These are phyloP conservation scores for Rugonectria rugulosa DNA, from an alignment of 2,329 filamentous ascomycete genomes.

Conservation along the genomic window DNA sequence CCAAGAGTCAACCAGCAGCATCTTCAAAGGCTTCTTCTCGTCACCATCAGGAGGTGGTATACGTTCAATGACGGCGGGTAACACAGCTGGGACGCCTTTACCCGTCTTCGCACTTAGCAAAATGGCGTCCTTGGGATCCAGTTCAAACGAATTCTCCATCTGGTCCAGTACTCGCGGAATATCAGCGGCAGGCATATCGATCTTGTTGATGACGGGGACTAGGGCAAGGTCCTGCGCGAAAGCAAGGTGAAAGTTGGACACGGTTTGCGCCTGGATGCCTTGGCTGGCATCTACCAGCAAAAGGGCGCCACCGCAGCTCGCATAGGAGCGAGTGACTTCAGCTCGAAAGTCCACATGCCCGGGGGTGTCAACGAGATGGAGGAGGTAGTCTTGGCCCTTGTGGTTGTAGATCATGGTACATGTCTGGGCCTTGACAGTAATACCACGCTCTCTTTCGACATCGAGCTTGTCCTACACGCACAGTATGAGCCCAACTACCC, in stretches of 20 bases:
- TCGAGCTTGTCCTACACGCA: slow-evolving; percentile 88
- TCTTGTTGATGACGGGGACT: slow-evolving; percentile 95
- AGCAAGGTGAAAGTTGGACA: slow-evolving; percentile 97
- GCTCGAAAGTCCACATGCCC: slow-evolving; percentile 98
- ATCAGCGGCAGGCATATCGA: slow-evolving; percentile 91
- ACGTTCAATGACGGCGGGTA: slow-evolving; percentile 85
- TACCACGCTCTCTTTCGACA: slow-evolving; percentile 93
- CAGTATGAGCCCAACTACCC: too few species aligned
- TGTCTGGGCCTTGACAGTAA: slow-evolving; percentile 98
- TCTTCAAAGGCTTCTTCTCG: slow-evolving; percentile 73
- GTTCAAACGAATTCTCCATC: slow-evolving; percentile 85
- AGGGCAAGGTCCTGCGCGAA: slow-evolving; percentile 89
- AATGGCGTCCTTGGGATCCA: slow-evolving; percentile 76
- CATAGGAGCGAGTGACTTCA: slow-evolving; percentile 94
- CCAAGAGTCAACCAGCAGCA: slow-evolving; percentile 96
- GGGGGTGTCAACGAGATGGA: slow-evolving; percentile 95
- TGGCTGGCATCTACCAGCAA: slow-evolving; percentile 95
- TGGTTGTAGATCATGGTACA: slow-evolving; percentile 97
- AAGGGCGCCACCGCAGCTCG: slow-evolving; percentile 91
- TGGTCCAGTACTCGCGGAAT: slow-evolving; percentile 86
- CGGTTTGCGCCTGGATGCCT: slow-evolving; percentile 96
- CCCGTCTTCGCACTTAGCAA: slow-evolving; percentile 93
- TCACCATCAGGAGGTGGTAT: slow-evolving; percentile 85
- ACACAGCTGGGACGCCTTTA: slow-evolving; percentile 80
- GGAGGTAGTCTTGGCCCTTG: slow-evolving; percentile 84